Evolutionary conservation across 2,329 filamentous ascomycete species (phyloP), one percentile per base, ranked within the genome.

Genomic region (Cladophialophora carrionii): DNA sequence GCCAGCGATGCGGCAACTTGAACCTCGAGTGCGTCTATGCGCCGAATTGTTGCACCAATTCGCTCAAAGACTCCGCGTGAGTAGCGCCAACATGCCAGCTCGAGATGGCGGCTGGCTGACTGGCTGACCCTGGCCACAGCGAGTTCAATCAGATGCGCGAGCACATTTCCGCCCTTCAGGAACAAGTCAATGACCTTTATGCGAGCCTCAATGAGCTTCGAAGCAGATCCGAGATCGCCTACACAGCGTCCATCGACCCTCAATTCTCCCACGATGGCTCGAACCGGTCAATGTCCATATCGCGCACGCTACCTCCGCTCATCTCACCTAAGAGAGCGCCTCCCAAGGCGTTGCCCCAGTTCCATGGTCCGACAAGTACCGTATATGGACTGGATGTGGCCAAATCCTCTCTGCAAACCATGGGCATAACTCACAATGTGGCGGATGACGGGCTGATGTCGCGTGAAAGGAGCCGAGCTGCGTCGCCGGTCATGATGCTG

Each of bases 381-480:
- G 87, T 89, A 1, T 96, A 93, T 77, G 93, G 90, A 70, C 85
- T 96, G 32, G 90, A 94, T 68, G 88, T 96, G 14, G 92, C 93
- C 41, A 93, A 92, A 76, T 91, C 86, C 59, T 96, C 92, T 57
- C 83, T 96, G 43, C 89, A 92, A 73, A 93, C 88, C 66, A 96
- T 96, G 90, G 92, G 92, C 3, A 95, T 96, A 73, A 88, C 87
- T 31, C 85, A 86, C 1, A 84, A 84, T 56, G 80, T 76, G 1
- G 80, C 85, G n/a, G 87, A 90, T n/a, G 87, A 88, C 41, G 82
- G 82, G 41, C 71, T 80, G 31, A 78, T 77, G 3, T 83, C 83
- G 1, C 80, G 81, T 61, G 83, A 87, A 70, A 79, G 76, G 22
- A 84, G 84, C n/a, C 84, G 83, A 1, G 74, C 78, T 29, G 79